phyloP scores from a whole-genome alignment of 2,329 filamentous ascomycete species.

The Colletotrichum sp. region DNA sequence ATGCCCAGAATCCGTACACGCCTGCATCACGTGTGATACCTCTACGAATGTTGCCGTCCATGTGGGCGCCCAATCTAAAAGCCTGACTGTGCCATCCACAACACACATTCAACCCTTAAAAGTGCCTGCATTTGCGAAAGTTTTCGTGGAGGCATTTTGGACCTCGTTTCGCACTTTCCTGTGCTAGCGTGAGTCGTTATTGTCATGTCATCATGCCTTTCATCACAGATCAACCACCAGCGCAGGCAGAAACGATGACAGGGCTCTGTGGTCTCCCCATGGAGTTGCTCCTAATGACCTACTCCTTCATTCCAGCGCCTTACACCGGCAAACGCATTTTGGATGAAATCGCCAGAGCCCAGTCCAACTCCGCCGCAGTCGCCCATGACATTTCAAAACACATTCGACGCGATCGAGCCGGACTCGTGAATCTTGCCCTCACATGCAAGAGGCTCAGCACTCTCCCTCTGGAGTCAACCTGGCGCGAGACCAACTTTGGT shows the following conservation, averaged over 20 bases:
- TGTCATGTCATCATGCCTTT: neutral
- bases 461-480: neutral
- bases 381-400: neutral
- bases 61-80: rapidly evolving
- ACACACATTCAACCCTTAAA: neutral
- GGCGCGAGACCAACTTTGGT: neutral
- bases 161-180: neutral
- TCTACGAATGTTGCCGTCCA: neutral
- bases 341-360: neutral
- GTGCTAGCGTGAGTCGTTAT: neutral
- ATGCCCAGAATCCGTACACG: neutral
- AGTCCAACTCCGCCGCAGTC: neutral
- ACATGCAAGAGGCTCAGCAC: neutral
- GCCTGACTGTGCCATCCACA: neutral
- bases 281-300: neutral
- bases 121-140: neutral
- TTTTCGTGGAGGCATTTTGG: neutral
- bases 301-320: neutral
- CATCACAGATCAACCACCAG: neutral
- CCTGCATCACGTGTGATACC: neutral
- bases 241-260: neutral
- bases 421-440: neutral
- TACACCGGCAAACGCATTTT: neutral
- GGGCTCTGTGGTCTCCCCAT: neutral
- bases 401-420: neutral